Percentiles rank a stretch among this genome's conserved stretches.
These are phyloP conservation scores for Breynia disticha DNA, from an alignment of 441 rosid genomes.

Conservation along the genomic window DNA sequence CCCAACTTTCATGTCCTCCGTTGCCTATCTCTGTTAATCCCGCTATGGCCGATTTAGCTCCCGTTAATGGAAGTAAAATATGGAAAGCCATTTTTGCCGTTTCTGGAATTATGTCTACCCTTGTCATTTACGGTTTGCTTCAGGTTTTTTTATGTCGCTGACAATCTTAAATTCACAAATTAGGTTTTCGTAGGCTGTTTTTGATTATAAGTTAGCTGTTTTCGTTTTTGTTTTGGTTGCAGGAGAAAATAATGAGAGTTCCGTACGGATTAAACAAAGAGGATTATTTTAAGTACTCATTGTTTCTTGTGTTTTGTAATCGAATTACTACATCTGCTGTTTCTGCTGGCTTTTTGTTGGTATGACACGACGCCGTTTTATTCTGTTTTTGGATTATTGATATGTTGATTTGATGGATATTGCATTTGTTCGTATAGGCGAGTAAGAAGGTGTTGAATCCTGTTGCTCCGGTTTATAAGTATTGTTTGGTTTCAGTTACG, in stretches of 20 bases:
- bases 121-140: slow-evolving; percentile 80
- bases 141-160: slow-evolving; percentile 40
- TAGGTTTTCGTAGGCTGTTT: not conserved
- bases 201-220: not conserved
- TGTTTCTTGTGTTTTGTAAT: slow-evolving; percentile 88
- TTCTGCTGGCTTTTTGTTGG: slow-evolving; percentile 64
- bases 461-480: slow-evolving; percentile 88
- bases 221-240: slow-evolving; percentile 11
- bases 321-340: slow-evolving; percentile 73
- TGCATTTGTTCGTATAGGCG: slow-evolving; percentile 34
- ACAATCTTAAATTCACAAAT: not conserved
- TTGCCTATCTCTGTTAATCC: no score
- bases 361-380: slow-evolving; percentile 14
- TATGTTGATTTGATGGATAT: not conserved
- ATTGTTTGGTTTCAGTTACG: slow-evolving; percentile 64
- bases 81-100: slow-evolving; percentile 76
- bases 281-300: slow-evolving; percentile 48
- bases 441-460: slow-evolving; percentile 79
- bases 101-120: slow-evolving; percentile 80
- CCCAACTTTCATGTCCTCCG: no score
- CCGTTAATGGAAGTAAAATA: slow-evolving; percentile 40
- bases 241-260: slow-evolving; percentile 90
- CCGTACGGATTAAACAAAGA: slow-evolving; percentile 72
- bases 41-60: slow-evolving; percentile 9
- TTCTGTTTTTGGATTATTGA: no score